phyloP scores from a whole-genome alignment of 78 protist species.

The Pigoraptor vietnamica region DNA sequence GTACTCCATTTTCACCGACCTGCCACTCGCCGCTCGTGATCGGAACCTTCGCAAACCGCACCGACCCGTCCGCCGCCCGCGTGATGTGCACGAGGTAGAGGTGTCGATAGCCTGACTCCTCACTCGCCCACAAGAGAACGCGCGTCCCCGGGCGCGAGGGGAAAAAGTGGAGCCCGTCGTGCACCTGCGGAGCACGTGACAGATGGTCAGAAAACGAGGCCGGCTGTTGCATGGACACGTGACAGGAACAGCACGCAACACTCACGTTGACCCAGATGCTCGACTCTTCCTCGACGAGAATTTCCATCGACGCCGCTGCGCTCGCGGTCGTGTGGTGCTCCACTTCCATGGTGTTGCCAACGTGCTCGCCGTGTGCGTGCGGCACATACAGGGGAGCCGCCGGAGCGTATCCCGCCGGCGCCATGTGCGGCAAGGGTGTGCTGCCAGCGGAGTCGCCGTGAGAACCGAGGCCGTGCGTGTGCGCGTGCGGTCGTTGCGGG shows the following conservation, averaged over 20 bases:
- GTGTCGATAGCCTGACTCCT: not conserved
- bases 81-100: not conserved
- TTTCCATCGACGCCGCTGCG: not conserved
- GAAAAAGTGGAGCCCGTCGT: not conserved
- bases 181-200: too few species aligned
- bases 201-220: not conserved
- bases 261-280: not conserved
- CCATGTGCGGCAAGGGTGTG: not conserved
- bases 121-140: not conserved
- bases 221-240: too few species aligned
- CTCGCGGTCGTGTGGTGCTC: not conserved
- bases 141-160: not conserved
- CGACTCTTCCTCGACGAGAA: not conserved
- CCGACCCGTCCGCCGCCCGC: not conserved
- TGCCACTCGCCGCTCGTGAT: not conserved
- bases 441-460: not conserved
- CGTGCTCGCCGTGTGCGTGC: not conserved
- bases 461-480: not conserved
- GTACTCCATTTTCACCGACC: too few species aligned
- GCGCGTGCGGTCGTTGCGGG: not conserved
- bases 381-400: not conserved
- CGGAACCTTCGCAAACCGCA: not conserved
- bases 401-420: not conserved
- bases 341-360: not conserved
- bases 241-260: too few species aligned